Evolutionary conservation across 1,139 yeast species (phyloP).

Genomic region (Yamadazyma blattariae): DNA sequence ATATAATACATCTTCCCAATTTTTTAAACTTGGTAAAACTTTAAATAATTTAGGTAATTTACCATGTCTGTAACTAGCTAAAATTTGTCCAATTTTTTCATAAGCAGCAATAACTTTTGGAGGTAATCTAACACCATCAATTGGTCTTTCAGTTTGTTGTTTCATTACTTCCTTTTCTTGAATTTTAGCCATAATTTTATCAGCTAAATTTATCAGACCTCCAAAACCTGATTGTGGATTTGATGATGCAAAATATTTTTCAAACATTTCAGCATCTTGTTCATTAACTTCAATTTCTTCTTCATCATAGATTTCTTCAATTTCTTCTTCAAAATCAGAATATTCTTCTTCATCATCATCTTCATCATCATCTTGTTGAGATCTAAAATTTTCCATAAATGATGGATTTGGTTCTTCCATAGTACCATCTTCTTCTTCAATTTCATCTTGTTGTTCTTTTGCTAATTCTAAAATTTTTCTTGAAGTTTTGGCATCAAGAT

Average conservation of each 20-base stretch:
- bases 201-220: conserved; percentile 73
- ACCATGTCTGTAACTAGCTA: conserved; percentile 93
- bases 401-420: conserved; percentile 13
- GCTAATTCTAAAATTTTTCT: conserved; percentile 87
- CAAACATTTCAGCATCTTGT: conserved; percentile 69
- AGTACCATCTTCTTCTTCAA: conserved; percentile 57
- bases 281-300: conserved; percentile 66
- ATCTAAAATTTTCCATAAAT: conserved; percentile 22
- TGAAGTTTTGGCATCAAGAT: conserved; percentile 77
- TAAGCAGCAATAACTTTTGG: conserved; percentile 95
- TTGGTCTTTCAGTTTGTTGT: conserved; percentile 24
- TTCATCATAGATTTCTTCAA: conserved; percentile 30
- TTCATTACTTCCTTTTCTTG: conserved; percentile 60
- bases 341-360: conserved; percentile 39
- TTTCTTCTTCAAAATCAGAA: conserved; percentile 48
- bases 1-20: conserved; percentile 93
- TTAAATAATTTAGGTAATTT: conserved; percentile 93
- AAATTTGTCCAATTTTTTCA: conserved; percentile 82
- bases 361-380: conserved; percentile 26
- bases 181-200: conserved; percentile 85
- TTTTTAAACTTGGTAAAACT: conserved; percentile 85
- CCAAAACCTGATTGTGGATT: conserved; percentile 19
- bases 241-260: conserved; percentile 53
- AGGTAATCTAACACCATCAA: conserved; percentile 72
- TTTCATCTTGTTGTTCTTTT: conserved; percentile 86